Evolutionary conservation across 306 rosid species (phyloP).

Genomic region (Vachellia collinsii): DNA sequence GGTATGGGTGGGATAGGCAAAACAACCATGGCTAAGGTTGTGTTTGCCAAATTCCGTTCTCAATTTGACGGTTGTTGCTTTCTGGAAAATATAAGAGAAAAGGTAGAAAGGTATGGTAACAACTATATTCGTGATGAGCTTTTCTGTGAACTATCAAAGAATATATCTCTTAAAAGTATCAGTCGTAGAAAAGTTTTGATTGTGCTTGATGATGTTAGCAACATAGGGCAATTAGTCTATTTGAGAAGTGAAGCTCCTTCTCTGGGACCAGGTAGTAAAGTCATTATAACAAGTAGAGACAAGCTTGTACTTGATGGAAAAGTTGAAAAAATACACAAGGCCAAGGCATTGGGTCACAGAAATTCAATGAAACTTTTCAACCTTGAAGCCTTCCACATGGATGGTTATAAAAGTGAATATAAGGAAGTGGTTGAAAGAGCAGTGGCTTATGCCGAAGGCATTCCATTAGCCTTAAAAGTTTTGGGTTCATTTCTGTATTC

Average conservation of each 20-base stretch:
- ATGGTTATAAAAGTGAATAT: neutral
- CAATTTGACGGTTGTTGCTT: neutral
- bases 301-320: neutral
- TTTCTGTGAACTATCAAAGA: too few relatives aligned
- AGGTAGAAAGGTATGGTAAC: too few relatives aligned
- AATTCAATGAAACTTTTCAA: neutral
- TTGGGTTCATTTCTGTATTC: conserved; percentile 29
- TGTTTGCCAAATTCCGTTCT: neutral
- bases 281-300: conserved; percentile 28
- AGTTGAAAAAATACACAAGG: neutral
- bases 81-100: too few relatives aligned
- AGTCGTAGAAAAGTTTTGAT: neutral
- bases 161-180: too few relatives aligned
- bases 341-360: neutral
- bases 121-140: too few relatives aligned
- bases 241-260: neutral
- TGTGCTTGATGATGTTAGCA: neutral
- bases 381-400: conserved; percentile 5
- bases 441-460: conserved; percentile 8
- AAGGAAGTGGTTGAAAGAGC: neutral
- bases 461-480: conserved; percentile 20
- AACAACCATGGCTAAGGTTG: conserved; percentile 27
- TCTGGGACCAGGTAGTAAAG: neutral
- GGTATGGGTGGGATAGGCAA: conserved; percentile 37
- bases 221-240: neutral